A percentile compares a stretch with the other conserved stretches of the same genome.
phyloP scores from a whole-genome alignment of 148 eudicot genomes.

The Rhododendron henanense region DNA sequence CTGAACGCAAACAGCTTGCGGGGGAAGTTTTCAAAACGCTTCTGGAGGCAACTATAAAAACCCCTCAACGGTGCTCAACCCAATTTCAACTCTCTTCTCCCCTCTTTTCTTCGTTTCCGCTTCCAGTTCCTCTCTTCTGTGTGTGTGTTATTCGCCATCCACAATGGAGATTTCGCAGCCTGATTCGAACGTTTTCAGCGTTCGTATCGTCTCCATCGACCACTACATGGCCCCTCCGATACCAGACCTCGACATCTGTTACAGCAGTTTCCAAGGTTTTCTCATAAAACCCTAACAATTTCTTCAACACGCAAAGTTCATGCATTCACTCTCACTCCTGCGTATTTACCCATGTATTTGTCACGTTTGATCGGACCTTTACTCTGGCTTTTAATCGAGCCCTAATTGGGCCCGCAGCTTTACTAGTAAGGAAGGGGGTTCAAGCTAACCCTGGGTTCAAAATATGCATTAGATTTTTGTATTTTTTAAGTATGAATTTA shows the following conservation, averaged over 20 bases:
- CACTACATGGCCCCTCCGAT: slow-evolving; percentile 80
- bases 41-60: neutral
- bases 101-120: neutral
- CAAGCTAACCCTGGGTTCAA: neutral
- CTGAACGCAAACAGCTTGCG: neutral
- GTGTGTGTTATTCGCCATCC: neutral
- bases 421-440: neutral
- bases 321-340: neutral
- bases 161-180: slow-evolving; percentile 41
- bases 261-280: slow-evolving; percentile 75
- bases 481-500: too few relatives aligned
- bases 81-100: neutral
- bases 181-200: slow-evolving; percentile 51
- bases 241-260: slow-evolving; percentile 56
- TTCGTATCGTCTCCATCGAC: slow-evolving; percentile 82
- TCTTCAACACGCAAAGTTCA: neutral
- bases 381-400: neutral
- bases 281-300: neutral
- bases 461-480: neutral
- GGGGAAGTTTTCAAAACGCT: neutral
- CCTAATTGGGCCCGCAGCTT: neutral
- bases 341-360: neutral
- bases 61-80: neutral
- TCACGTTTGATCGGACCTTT: neutral
- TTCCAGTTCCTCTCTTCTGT: neutral